A percentile compares a stretch with the other conserved stretches of the same genome.
Evolutionary conservation across 2,329 filamentous ascomycete species (phyloP).

Genomic region (Sclerotinia sclerotiorum): DNA sequence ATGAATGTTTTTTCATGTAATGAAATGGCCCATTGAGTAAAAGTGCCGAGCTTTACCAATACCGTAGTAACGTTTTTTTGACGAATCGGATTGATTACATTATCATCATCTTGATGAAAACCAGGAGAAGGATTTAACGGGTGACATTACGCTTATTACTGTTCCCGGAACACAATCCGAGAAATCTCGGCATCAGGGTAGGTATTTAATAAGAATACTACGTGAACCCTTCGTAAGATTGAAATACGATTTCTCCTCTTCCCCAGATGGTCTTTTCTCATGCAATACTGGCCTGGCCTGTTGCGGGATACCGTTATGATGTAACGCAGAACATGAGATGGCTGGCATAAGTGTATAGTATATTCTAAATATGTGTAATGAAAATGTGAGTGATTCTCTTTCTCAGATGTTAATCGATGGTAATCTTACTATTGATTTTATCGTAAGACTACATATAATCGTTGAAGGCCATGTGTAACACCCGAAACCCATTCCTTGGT

Average conservation of each 20-base stretch:
- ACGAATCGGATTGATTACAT: constrained; percentile 16
- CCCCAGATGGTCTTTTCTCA: constrained; percentile 8
- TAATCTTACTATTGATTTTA: too few species aligned
- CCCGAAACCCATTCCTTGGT: background rate
- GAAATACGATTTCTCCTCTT: background rate
- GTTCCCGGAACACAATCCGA: constrained; percentile 12
- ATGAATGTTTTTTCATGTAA: constrained; percentile 3
- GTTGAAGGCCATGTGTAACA: background rate
- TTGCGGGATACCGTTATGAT: background rate
- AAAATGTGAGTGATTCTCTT: background rate
- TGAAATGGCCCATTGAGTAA: constrained; percentile 1
- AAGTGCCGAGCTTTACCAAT: background rate
- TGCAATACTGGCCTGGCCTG: background rate
- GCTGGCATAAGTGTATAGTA: background rate
- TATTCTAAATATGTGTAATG: background rate
- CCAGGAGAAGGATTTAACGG: background rate
- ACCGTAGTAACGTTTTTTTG: background rate
- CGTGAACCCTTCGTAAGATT: background rate
- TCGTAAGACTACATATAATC: too few species aligned
- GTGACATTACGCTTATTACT: background rate
- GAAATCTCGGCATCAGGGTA: constrained; percentile 12
- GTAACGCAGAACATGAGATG: background rate
- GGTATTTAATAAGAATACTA: constrained; percentile 1
- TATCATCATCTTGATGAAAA: background rate
- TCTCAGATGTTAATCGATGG: background rate